Evolutionary conservation across 202 grass and related monocot genomes (phyloP).

Genomic region (Eragrostis tef): DNA sequence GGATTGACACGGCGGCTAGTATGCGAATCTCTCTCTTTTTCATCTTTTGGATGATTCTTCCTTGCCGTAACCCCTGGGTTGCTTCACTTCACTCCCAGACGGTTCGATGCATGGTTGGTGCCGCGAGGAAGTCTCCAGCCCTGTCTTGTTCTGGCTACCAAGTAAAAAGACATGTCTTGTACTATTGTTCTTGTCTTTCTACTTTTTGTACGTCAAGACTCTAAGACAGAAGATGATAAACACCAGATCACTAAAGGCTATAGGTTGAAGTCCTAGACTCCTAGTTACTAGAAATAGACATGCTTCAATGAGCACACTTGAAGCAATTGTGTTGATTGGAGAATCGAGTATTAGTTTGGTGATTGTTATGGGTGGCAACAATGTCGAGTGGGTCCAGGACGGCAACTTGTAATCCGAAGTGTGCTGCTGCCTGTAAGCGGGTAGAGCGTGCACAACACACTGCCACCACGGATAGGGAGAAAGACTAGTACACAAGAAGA

Average conservation of each 20-base stretch:
- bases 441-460: too few species aligned
- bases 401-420: too few species aligned
- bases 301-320: not conserved
- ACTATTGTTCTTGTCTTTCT: not conserved
- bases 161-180: not conserved
- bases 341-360: too few species aligned
- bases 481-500: too few species aligned
- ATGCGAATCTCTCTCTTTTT: not conserved
- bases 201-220: not conserved
- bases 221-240: not conserved
- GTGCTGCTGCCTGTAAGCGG: too few species aligned
- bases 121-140: not conserved
- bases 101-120: not conserved
- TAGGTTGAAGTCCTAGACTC: not conserved
- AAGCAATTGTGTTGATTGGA: not conserved
- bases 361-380: too few species aligned
- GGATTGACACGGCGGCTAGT: not conserved
- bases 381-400: too few species aligned
- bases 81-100: not conserved
- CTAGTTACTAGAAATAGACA: not conserved
- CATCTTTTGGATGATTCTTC: conserved; percentile 16
- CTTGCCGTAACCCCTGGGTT: not conserved
- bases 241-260: not conserved
- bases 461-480: too few species aligned
- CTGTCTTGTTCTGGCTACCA: not conserved